Conservation (phyloP, 208 protist species). For the Trypanosoma platydactyli region DNA sequence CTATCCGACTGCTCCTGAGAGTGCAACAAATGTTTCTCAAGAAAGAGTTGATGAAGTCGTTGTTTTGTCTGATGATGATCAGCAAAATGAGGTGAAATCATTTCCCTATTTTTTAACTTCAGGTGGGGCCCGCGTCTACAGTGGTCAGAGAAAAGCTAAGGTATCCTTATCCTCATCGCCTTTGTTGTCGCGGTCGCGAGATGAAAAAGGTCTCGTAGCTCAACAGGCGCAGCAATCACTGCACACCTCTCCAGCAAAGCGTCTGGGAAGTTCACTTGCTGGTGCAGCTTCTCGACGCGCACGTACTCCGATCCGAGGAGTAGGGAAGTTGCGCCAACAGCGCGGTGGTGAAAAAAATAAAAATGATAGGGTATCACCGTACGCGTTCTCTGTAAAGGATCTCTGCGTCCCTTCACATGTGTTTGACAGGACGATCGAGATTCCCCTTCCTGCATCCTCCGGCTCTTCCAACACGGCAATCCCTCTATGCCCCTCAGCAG, state of each 20-base stretch:
- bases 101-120: not conserved
- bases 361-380: not conserved
- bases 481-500: not conserved
- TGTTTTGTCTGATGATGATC: constrained; percentile 6
- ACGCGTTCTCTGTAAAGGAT: constrained; percentile 15
- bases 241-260: not conserved
- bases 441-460: constrained; percentile 8
- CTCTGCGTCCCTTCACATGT: not conserved
- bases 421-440: constrained; percentile 17
- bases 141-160: not conserved
- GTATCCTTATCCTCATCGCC: not conserved
- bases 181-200: not conserved
- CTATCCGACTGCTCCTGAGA: not conserved
- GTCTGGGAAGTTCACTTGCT: not conserved
- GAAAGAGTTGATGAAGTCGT: constrained; percentile 7
- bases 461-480: not conserved
- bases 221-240: constrained; percentile 2
- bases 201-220: not conserved
- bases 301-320: not conserved
- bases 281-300: not conserved
- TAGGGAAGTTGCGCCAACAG: not conserved
- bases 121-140: not conserved
- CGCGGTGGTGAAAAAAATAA: not conserved
- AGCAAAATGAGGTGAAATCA: not conserved
- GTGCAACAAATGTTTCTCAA: not conserved